Evolutionary conservation across 495 filamentous ascomycete genomes (phyloP).

Genomic region (Trichoderma virens): DNA sequence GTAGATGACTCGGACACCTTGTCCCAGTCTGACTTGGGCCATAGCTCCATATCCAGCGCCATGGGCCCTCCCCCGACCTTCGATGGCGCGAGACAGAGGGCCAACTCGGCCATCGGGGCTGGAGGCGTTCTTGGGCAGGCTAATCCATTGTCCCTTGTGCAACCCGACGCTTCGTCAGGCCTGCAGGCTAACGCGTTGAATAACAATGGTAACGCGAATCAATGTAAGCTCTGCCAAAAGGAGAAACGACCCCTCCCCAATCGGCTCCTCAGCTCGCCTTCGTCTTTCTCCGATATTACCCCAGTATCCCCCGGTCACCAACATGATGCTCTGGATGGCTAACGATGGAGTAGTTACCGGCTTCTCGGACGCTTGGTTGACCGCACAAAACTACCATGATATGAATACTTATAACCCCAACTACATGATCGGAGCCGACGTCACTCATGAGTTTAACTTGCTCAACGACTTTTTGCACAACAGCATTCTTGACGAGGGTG

Average conservation of each 20-base stretch:
- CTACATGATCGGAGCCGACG: conserved; percentile 93
- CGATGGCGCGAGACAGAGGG: conserved; percentile 31
- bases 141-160: conserved; percentile 47
- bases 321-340: conserved; percentile 18
- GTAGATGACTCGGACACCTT: conserved; percentile 4
- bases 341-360: conserved; percentile 35
- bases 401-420: conserved; percentile 91
- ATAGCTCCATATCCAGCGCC: conserved; percentile 28
- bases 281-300: not conserved
- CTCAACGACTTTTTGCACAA: conserved; percentile 92
- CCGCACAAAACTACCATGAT: conserved; percentile 71
- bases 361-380: conserved; percentile 51
- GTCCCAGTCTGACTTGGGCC: conserved; percentile 32
- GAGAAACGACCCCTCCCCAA: conserved; percentile 9
- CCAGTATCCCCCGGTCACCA: not conserved
- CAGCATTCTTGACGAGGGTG: conserved; percentile 73
- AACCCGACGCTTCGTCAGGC: conserved; percentile 46
- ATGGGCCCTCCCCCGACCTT: conserved; percentile 36
- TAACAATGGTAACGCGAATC: conserved; percentile 51
- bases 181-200: conserved; percentile 45
- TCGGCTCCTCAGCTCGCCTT: not conserved
- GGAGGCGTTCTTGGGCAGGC: conserved; percentile 30
- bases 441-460: conserved; percentile 90
- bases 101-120: conserved; percentile 34
- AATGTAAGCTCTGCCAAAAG: conserved; percentile 54